Percentiles rank a stretch among this genome's conserved stretches.
Conservation (phyloP, 23 red algal species). For the Gracilaria domingensis region DNA sequence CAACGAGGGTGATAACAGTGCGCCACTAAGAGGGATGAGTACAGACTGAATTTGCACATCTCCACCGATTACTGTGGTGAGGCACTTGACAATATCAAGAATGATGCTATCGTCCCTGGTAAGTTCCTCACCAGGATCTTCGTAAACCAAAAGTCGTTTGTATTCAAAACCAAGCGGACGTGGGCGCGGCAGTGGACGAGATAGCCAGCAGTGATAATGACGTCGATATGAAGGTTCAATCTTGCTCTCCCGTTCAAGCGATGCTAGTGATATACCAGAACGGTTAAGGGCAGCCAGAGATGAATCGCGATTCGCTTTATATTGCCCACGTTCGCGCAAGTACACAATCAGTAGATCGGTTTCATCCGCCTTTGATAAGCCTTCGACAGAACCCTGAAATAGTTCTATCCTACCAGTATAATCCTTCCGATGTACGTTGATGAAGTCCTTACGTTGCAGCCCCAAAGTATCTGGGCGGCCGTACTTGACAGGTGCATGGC, state of each 20-base stretch:
- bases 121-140: slow-evolving; percentile 89
- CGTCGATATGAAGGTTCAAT: slow-evolving; percentile 82
- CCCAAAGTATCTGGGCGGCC: slow-evolving; percentile 72
- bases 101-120: slow-evolving; percentile 90
- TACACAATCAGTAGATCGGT: slow-evolving; percentile 91
- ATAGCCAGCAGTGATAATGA: slow-evolving; percentile 93
- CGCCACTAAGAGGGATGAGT: slow-evolving; percentile 81
- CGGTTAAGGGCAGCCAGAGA: slow-evolving; percentile 80
- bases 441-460: slow-evolving; percentile 78
- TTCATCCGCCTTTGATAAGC: slow-evolving; percentile 74
- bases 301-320: slow-evolving; percentile 90
- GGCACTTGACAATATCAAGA: slow-evolving; percentile 82
- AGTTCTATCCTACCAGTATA: slow-evolving; percentile 90
- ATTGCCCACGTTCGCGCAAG: slow-evolving; percentile 75
- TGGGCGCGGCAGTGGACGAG: slow-evolving; percentile 64
- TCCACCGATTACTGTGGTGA: slow-evolving; percentile 89
- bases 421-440: slow-evolving; percentile 90
- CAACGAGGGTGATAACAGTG: slow-evolving; percentile 69
- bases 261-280: slow-evolving; percentile 70
- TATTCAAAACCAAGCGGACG: slow-evolving; percentile 92
- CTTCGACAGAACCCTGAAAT: slow-evolving; percentile 83
- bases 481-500: slow-evolving; percentile 42
- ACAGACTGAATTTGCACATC: slow-evolving; percentile 85
- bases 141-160: slow-evolving; percentile 92
- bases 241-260: slow-evolving; percentile 82